phyloP scores from a whole-genome alignment of 495 filamentous ascomycete genomes.

The Neurospora sp. region DNA sequence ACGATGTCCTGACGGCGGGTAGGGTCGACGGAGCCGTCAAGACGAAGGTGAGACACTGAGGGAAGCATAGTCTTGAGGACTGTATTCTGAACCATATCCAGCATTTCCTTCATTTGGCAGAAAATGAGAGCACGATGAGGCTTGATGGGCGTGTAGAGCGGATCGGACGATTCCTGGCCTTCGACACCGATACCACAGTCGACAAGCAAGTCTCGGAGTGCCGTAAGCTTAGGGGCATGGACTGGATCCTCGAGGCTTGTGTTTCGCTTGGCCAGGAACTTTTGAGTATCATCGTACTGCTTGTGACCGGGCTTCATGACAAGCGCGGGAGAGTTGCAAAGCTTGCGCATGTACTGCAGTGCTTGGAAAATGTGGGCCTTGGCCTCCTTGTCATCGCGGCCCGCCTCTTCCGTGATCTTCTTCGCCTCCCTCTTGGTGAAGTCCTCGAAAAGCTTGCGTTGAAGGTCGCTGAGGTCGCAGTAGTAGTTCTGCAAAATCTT shows the following conservation, averaged over 20 bases:
- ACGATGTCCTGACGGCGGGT: conserved; percentile 90
- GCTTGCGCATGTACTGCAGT: conserved; percentile 96
- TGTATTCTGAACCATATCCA: conserved; percentile 92
- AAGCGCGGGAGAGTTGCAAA: conserved; percentile 93
- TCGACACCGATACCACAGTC: conserved; percentile 90
- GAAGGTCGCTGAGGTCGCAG: conserved; percentile 92
- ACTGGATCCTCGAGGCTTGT: conserved; percentile 71
- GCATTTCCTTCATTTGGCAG: conserved; percentile 99
- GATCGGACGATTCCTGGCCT: conserved; percentile 54
- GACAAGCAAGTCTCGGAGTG: conserved; percentile 77
- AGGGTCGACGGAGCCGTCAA: conserved; percentile 87
- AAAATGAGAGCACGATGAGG: conserved; percentile 94
- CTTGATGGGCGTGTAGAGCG: conserved; percentile 63
- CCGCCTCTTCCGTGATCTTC: conserved; percentile 66
- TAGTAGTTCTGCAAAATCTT: conserved; percentile 99
- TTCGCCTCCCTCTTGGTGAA: conserved; percentile 89
- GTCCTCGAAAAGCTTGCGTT: conserved; percentile 90
- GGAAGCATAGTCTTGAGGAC: conserved; percentile 81
- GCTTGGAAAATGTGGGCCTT: conserved; percentile 99
- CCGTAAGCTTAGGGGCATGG: conserved; percentile 88
- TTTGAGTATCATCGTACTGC: conserved; percentile 76
- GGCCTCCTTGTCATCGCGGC: conserved; percentile 71
- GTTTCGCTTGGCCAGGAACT: conserved; percentile 56
- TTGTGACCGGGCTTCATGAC: conserved; percentile 92
- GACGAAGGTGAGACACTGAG: conserved; percentile 75